phyloP scores from a whole-genome alignment of 108 stramenopile species.

The Cyclotella atomus region DNA sequence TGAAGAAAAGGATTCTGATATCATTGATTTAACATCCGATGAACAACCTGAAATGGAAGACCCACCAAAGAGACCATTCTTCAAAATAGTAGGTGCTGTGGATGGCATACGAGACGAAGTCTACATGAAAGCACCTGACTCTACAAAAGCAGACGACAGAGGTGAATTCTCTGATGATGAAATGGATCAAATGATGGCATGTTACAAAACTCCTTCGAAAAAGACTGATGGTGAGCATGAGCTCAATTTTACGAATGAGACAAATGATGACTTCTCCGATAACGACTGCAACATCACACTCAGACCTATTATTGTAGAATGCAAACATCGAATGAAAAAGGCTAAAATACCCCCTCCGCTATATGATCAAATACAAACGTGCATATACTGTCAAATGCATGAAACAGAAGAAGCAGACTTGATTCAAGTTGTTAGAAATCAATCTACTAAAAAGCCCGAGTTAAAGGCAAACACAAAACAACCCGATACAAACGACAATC shows the following conservation, averaged over 20 bases:
- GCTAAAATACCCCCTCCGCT: slow-evolving; percentile 64
- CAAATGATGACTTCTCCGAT: not conserved
- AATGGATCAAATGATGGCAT: slow-evolving; percentile 4
- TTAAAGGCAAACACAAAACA: not conserved
- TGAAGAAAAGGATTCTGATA: not conserved
- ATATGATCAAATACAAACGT: slow-evolving; percentile 84
- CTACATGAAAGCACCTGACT: slow-evolving; percentile 26
- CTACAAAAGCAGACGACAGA: slow-evolving; percentile 5
- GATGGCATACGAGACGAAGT: slow-evolving; percentile 63
- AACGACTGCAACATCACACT: slow-evolving; percentile 56
- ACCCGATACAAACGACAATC: not conserved
- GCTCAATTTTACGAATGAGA: not conserved
- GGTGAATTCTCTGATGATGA: slow-evolving; percentile 46
- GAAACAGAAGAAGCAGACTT: slow-evolving; percentile 68
- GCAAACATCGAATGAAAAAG: slow-evolving; percentile 83
- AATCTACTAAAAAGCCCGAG: slow-evolving; percentile 1
- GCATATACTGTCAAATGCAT: slow-evolving; percentile 80
- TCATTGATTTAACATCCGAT: not conserved
- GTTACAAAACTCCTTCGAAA: not conserved
- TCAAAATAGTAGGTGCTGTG: slow-evolving; percentile 47
- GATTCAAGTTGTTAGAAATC: slow-evolving; percentile 69
- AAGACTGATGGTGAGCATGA: not conserved
- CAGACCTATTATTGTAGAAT: slow-evolving; percentile 74
- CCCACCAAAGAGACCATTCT: slow-evolving; percentile 26
- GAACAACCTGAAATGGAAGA: not conserved